These are phyloP conservation scores for Mucor irregularis DNA, from an alignment of 371 early-diverging fungal genomes.

Conservation along the genomic window DNA sequence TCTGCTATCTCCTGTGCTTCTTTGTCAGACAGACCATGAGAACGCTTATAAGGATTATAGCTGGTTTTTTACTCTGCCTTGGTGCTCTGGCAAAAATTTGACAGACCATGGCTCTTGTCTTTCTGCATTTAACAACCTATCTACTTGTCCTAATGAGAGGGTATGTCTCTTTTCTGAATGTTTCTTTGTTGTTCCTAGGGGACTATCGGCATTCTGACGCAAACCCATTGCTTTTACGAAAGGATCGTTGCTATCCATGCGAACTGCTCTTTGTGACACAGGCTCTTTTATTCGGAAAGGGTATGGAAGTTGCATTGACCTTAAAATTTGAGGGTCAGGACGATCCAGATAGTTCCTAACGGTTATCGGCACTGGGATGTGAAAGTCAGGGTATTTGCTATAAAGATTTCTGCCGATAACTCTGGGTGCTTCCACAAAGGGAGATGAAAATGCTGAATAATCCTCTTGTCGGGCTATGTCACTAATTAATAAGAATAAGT, in stretches of 20 bases:
- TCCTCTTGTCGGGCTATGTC: neutral
- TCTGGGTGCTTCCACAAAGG: slow-evolving; percentile 1
- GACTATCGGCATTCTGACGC: neutral
- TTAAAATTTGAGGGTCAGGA: neutral
- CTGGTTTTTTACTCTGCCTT: neutral
- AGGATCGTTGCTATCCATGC: neutral
- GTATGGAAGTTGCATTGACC: slow-evolving; percentile 7
- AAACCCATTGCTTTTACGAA: neutral
- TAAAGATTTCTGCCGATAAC: neutral
- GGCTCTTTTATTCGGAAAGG: slow-evolving; percentile 12
- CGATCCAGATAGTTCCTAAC: slow-evolving; percentile 3
- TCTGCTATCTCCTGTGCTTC: neutral
- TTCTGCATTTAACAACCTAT: neutral
- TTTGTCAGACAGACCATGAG: neutral
- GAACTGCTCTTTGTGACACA: neutral
- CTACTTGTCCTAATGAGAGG: slow-evolving; percentile 7
- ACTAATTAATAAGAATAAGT: too few relatives aligned
- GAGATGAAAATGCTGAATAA: slow-evolving; percentile 8
- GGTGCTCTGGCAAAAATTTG: neutral
- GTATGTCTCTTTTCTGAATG: neutral
- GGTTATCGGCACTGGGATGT: slow-evolving; percentile 5
- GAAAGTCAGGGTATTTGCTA: neutral
- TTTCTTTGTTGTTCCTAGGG: neutral
- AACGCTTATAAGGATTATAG: neutral
- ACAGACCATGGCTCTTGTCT: neutral